These are phyloP conservation scores for Aaosphaeria arxii DNA, from an alignment of 2,329 filamentous ascomycete species.

Conservation along the genomic window DNA sequence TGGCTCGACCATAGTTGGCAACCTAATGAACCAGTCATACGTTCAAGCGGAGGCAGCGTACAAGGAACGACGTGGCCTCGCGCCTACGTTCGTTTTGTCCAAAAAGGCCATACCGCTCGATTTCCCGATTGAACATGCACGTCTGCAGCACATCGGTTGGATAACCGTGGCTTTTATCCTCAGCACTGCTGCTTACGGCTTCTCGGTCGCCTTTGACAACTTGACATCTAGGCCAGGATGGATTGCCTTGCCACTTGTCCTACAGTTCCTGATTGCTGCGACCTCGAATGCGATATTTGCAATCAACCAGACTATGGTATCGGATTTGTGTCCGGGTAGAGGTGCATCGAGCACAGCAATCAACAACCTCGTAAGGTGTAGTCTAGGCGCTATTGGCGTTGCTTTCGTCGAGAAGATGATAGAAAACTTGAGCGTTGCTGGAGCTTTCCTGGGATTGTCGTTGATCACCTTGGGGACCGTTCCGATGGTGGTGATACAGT, in stretches of 20 bases:
- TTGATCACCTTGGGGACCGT: conserved; percentile 9
- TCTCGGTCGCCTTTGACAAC: conserved; percentile 30
- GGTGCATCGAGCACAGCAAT: conserved; percentile 63
- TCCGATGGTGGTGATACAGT: conserved; percentile 10
- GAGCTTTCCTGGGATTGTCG: conserved; percentile 32
- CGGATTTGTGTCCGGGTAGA: conserved; percentile 60
- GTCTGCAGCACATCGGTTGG: conserved; percentile 40
- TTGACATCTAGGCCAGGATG: conserved; percentile 10
- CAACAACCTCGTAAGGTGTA: conserved; percentile 63
- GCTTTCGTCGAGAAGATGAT: conserved; percentile 61
- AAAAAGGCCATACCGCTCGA: conserved; percentile 21
- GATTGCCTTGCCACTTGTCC: conserved; percentile 10
- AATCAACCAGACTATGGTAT: conserved; percentile 61
- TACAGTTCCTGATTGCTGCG: conserved; percentile 32
- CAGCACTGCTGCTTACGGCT: conserved; percentile 35
- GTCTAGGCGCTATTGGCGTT: conserved; percentile 59
- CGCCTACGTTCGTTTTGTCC: conserved; percentile 19
- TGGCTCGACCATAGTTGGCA: conserved; percentile 42
- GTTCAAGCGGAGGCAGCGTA: conserved; percentile 32
- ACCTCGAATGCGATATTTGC: conserved; percentile 41
- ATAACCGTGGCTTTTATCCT: conserved; percentile 38
- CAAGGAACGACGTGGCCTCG: conserved; percentile 25
- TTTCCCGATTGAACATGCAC: conserved; percentile 42
- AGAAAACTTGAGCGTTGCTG: conserved; percentile 55
- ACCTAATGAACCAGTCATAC: conserved; percentile 43